Conservation (phyloP, 352 stramenopile genomes). For the Phytopythium delawarense region DNA sequence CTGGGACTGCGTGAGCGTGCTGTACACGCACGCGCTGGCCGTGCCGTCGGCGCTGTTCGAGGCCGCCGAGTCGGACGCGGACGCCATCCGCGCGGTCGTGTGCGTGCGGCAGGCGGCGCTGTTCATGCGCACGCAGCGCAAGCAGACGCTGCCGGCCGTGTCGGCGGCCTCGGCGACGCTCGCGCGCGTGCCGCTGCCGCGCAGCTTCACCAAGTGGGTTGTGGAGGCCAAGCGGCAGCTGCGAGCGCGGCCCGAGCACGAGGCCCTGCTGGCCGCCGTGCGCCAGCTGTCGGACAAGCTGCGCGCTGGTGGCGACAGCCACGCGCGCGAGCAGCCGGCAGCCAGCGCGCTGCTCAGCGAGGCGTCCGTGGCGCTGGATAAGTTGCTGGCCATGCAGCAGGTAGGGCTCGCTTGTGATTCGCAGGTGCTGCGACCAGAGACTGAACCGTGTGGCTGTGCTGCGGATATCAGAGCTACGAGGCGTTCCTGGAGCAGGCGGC, state of each 20-base stretch:
- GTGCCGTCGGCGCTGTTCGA: conserved; percentile 17
- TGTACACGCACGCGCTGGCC: conserved; percentile 53
- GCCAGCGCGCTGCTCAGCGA: conserved; percentile 46
- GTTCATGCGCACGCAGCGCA: conserved; percentile 53
- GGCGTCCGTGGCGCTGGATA: conserved; percentile 30
- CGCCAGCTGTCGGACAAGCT: conserved; percentile 31
- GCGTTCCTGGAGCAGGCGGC: conserved; percentile 28
- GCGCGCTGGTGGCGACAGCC: conserved; percentile 11
- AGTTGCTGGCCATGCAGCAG: conserved; percentile 38
- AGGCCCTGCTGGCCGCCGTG: conserved; percentile 10
- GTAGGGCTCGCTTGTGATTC: conserved; percentile 15
- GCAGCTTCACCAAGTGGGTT: conserved; percentile 45
- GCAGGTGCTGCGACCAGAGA: background rate
- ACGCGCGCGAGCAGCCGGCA: conserved; percentile 26
- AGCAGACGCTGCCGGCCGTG: conserved; percentile 36
- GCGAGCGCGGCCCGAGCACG: conserved; percentile 10
- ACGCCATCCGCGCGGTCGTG: conserved; percentile 23
- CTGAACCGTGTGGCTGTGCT: conserved; percentile 6
- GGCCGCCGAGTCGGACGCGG: conserved; percentile 12
- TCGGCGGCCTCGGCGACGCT: conserved; percentile 42
- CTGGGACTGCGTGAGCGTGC: conserved; percentile 37
- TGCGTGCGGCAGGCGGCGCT: conserved; percentile 50
- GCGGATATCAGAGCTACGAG: conserved; percentile 35
- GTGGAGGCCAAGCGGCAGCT: conserved; percentile 18
- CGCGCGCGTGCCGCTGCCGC: conserved; percentile 34